Percentiles rank a stretch among this genome's conserved stretches.
These are phyloP conservation scores for Podospora sp. DNA, from an alignment of 495 filamentous ascomycete genomes.

Conservation along the genomic window DNA sequence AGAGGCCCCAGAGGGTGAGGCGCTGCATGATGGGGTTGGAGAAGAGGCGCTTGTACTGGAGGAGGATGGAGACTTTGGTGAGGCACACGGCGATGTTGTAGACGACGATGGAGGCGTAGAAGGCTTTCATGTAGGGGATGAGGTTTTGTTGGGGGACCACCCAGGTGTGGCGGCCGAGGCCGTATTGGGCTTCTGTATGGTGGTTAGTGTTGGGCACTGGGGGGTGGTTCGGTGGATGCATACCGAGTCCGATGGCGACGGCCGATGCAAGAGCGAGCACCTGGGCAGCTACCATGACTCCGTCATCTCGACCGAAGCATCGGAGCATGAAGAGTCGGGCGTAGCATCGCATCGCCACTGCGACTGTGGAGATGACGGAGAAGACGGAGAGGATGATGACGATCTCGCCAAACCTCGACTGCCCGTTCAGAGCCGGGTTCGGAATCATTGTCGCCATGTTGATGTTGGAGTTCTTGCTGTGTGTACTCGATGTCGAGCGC, in stretches of 20 bases:
- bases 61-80: slow-evolving; percentile 40
- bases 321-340: slow-evolving; percentile 15
- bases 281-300: slow-evolving; percentile 20
- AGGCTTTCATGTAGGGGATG: slow-evolving; percentile 31
- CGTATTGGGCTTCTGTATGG: slow-evolving; percentile 26
- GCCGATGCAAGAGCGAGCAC: slow-evolving; percentile 27
- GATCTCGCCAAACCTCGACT: slow-evolving; percentile 15
- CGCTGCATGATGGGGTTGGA: slow-evolving; percentile 32
- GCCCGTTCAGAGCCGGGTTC: background rate
- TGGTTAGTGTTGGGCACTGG: background rate
- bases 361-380: slow-evolving; percentile 6
- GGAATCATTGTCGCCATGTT: slow-evolving; percentile 5
- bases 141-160: slow-evolving; percentile 18
- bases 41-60: slow-evolving; percentile 45
- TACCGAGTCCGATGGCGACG: slow-evolving; percentile 30
- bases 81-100: slow-evolving; percentile 37
- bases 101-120: slow-evolving; percentile 35
- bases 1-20: slow-evolving; percentile 33
- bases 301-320: slow-evolving; percentile 20
- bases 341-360: slow-evolving; percentile 17
- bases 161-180: slow-evolving; percentile 41
- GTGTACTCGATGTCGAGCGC: background rate
- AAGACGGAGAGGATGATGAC: slow-evolving; percentile 16
- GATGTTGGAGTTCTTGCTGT: background rate
- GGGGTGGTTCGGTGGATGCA: background rate